A percentile compares a stretch with the other conserved stretches of the same genome.
These are phyloP conservation scores for Incumbomyces lentus DNA, from an alignment of 2,329 filamentous ascomycete species.

Conservation along the genomic window DNA sequence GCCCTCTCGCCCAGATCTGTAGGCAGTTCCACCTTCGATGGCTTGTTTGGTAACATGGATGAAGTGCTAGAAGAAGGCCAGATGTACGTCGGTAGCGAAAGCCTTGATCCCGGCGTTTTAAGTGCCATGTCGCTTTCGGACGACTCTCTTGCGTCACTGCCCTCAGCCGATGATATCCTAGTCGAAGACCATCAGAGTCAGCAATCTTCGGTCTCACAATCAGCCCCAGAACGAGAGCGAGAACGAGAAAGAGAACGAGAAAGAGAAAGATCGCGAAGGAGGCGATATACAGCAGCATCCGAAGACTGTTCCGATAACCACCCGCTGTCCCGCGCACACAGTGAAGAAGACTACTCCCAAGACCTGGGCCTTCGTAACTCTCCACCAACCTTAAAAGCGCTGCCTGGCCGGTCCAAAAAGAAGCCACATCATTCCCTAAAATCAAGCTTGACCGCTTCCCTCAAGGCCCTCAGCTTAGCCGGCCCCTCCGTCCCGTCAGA, in stretches of 20 bases:
- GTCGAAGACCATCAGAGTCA: slow-evolving; percentile 33
- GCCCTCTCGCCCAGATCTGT: slow-evolving; percentile 29
- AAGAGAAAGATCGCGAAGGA: slow-evolving; percentile 24
- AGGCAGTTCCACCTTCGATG: slow-evolving; percentile 40
- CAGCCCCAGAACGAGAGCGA: slow-evolving; percentile 24
- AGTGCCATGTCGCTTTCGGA: slow-evolving; percentile 44
- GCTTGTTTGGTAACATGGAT: slow-evolving; percentile 46
- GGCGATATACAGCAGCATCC: slow-evolving; percentile 40
- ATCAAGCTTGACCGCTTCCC: slow-evolving; percentile 53
- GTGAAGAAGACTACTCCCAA: slow-evolving; percentile 17
- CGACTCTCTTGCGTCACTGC: slow-evolving; percentile 48
- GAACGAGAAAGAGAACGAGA: too few species aligned
- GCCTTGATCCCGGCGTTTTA: slow-evolving; percentile 33
- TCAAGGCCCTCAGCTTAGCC: slow-evolving; percentile 51
- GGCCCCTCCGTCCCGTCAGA: slow-evolving; percentile 53
- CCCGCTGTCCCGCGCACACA: slow-evolving; percentile 40
- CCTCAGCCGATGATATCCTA: slow-evolving; percentile 37
- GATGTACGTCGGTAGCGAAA: slow-evolving; percentile 31
- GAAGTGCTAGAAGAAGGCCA: slow-evolving; percentile 30
- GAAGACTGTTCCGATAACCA: slow-evolving; percentile 49
- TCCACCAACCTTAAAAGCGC: slow-evolving; percentile 21
- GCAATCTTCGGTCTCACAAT: slow-evolving; percentile 30
- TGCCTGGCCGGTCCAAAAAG: slow-evolving; percentile 11
- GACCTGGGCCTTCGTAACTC: slow-evolving; percentile 10
- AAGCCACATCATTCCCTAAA: slow-evolving; percentile 40